These are phyloP conservation scores for Scleroderma citrinum DNA, from an alignment of 768 basidiomycete species.

Conservation along the genomic window DNA sequence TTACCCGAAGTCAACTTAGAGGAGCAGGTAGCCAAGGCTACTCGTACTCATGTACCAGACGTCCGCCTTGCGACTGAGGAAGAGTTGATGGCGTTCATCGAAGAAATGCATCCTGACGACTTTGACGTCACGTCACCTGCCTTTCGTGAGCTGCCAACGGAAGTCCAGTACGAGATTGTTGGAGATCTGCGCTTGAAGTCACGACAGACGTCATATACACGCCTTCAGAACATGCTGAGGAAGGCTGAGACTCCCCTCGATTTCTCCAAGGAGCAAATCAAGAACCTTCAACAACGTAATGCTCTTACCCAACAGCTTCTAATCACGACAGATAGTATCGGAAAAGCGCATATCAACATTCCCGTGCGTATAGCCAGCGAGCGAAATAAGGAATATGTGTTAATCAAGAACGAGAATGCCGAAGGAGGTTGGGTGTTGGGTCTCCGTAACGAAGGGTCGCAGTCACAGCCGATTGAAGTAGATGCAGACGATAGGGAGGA, in stretches of 20 bases:
- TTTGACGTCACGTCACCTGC: conserved; percentile 87
- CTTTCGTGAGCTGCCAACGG: conserved; percentile 89
- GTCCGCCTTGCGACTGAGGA: conserved; percentile 95
- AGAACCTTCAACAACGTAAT: conserved; percentile 84
- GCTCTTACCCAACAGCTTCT: conserved; percentile 88
- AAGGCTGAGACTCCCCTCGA: conserved; percentile 80
- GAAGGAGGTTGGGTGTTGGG: conserved; percentile 95
- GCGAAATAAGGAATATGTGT: conserved; percentile 89
- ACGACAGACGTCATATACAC: conserved; percentile 87
- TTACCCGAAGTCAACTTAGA: conserved; percentile 80
- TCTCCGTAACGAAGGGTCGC: conserved; percentile 80
- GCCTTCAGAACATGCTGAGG: conserved; percentile 85
- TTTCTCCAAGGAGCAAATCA: conserved; percentile 95
- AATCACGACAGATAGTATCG: conserved; percentile 87
- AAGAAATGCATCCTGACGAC: conserved; percentile 93
- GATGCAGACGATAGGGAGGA: conserved; percentile 52
- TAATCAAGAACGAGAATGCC: conserved; percentile 84
- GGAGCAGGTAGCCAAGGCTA: conserved; percentile 54
- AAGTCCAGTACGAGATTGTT: conserved; percentile 97
- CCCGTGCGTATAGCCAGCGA: conserved; percentile 94
- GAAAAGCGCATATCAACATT: conserved; percentile 83
- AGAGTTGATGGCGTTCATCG: conserved; percentile 87
- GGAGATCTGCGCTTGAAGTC: conserved; percentile 94
- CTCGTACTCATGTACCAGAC: conserved; percentile 62
- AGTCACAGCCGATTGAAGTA: conserved; percentile 79